A percentile compares a stretch with the other conserved stretches of the same genome.
These are phyloP conservation scores for Tolypocladium paradoxum DNA, from an alignment of 2,329 filamentous ascomycete genomes.

Conservation along the genomic window DNA sequence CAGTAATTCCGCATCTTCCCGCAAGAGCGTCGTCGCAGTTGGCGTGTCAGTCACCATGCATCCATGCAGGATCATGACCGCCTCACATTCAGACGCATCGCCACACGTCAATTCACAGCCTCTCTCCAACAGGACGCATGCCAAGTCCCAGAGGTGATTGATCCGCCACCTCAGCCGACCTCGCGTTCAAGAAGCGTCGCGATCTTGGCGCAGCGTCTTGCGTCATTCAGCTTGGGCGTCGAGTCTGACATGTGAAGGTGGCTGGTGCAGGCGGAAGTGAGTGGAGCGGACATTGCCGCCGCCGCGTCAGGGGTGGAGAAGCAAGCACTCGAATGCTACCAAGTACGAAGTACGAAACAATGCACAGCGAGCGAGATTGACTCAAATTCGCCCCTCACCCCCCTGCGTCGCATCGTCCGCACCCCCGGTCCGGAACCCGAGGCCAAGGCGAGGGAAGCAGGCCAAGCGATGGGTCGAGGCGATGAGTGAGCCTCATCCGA, in stretches of 20 bases:
- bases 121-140: background rate
- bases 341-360: no score
- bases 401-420: background rate
- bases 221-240: background rate
- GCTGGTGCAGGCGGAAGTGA: constrained; percentile 9
- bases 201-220: background rate
- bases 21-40: background rate
- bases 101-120: no score
- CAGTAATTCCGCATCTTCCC: background rate
- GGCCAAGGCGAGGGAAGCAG: background rate
- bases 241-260: constrained; percentile 21
- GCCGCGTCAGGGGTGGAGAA: background rate
- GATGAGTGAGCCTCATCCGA: background rate
- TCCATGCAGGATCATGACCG: background rate
- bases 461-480: background rate
- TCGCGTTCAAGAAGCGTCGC: background rate
- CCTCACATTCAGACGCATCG: background rate
- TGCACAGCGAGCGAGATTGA: background rate
- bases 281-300: background rate
- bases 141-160: background rate
- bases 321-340: no score
- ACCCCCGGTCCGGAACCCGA: background rate
- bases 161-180: background rate
- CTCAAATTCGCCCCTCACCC: background rate
- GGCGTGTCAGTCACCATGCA: background rate